Conservation (phyloP, 179 eudicot species). For the Drosera spatulata region DNA sequence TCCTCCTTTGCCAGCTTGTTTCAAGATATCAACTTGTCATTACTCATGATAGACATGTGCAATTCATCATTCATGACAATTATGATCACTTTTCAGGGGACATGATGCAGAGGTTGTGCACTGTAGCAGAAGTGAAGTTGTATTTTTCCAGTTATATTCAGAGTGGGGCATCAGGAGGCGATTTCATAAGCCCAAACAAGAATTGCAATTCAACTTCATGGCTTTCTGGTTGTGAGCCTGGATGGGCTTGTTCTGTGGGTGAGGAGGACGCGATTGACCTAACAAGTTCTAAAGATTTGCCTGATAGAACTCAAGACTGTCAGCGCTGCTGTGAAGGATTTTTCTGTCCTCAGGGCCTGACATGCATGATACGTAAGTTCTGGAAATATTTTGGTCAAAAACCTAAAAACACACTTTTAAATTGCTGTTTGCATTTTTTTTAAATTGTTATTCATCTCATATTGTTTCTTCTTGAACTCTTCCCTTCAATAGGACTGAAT, state of each 20-base stretch:
- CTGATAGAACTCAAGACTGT: conserved; percentile 39
- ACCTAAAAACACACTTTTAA: too few relatives aligned
- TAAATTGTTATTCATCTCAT: too few relatives aligned
- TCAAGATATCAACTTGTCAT: too few relatives aligned
- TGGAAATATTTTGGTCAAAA: background rate
- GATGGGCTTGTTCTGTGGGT: conserved; percentile 68
- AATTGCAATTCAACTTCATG: conserved; percentile 73
- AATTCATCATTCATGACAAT: background rate
- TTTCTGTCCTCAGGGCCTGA: conserved; percentile 77
- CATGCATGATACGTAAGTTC: conserved; percentile 91
- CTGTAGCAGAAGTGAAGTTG: conserved; percentile 62
- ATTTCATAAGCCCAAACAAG: conserved; percentile 39
- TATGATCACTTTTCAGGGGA: conserved; percentile 29
- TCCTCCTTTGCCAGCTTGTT: too few relatives aligned
- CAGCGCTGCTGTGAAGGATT: conserved; percentile 78
- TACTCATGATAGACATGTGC: too few relatives aligned
- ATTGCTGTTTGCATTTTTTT: too few relatives aligned
- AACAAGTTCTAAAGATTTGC: conserved; percentile 28
- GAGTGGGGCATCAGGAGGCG: conserved; percentile 13
- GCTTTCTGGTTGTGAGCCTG: conserved; percentile 85
- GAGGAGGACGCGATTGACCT: conserved; percentile 23
- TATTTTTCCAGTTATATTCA: conserved; percentile 34
- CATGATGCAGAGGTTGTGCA: conserved; percentile 48
- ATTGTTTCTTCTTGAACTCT: too few relatives aligned
- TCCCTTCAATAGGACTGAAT: too few relatives aligned